Conservation (phyloP, 2,329 filamentous ascomycete genomes). For the Fusarium sp. region DNA sequence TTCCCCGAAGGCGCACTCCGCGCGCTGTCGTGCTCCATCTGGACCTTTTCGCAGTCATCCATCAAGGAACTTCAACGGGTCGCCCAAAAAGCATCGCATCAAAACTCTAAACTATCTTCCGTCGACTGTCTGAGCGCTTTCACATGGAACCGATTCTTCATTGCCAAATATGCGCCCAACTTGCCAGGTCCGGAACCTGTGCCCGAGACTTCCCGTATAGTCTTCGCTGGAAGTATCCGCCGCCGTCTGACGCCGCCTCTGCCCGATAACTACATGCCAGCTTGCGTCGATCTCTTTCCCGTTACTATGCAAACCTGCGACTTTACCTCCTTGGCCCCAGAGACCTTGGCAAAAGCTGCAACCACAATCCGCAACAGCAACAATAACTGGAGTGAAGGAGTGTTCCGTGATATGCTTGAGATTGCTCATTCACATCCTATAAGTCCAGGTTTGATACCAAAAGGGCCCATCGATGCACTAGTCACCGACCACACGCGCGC, state of each 20-base stretch:
- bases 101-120: neutral
- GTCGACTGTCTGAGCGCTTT: slow-evolving; percentile 21
- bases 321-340: neutral
- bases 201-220: slow-evolving; percentile 10
- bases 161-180: neutral
- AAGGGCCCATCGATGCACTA: slow-evolving; percentile 12
- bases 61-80: slow-evolving; percentile 1
- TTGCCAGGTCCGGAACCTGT: neutral
- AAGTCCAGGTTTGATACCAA: slow-evolving; percentile 15
- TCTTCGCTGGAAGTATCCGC: slow-evolving; percentile 19
- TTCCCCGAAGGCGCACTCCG: slow-evolving; percentile 12
- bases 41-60: slow-evolving; percentile 5
- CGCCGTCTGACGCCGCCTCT: slow-evolving; percentile 14
- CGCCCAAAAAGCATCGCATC: neutral
- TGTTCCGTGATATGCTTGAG: slow-evolving; percentile 11
- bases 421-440: slow-evolving; percentile 18
- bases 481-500: slow-evolving; percentile 19
- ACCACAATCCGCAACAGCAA: slow-evolving; percentile 14
- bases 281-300: slow-evolving; percentile 19
- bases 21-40: slow-evolving; percentile 2
- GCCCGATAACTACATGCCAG: slow-evolving; percentile 10
- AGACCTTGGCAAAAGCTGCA: slow-evolving; percentile 12
- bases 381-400: slow-evolving; percentile 13
- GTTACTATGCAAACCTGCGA: neutral
- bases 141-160: slow-evolving; percentile 15